A percentile compares a stretch with the other conserved stretches of the same genome.
Evolutionary conservation across 345 rosid genomes (phyloP).

Genomic region (Zanthoxylum bungeanum): DNA sequence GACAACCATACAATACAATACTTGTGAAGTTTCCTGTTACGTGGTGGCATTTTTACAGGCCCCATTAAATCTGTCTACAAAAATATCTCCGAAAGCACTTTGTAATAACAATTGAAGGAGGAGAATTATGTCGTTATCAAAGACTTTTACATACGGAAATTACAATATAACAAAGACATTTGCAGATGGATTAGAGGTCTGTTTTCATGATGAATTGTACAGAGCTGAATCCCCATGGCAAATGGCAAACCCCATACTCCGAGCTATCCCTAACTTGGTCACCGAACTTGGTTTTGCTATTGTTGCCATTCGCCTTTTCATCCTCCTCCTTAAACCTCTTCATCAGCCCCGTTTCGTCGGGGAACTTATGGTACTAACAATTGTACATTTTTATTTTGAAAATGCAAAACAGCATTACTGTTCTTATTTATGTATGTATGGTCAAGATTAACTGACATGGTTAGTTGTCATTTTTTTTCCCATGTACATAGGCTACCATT

Average conservation of each 20-base stretch:
- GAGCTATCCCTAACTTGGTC: slow-evolving; percentile 23
- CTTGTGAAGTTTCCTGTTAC: not conserved
- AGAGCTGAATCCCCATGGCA: slow-evolving; percentile 15
- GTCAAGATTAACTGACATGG: not conserved
- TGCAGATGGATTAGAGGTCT: not conserved
- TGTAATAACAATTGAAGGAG: not conserved
- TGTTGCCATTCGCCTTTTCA: slow-evolving; percentile 12
- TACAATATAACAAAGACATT: not conserved
- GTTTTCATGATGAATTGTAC: not conserved
- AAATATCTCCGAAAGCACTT: not conserved
- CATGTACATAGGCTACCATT: slow-evolving; percentile 2
- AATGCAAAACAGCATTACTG: no score
- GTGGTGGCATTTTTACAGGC: no score
- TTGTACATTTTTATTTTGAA: not conserved
- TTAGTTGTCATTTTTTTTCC: not conserved
- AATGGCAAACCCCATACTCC: slow-evolving; percentile 19
- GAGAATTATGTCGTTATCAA: not conserved
- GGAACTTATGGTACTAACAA: slow-evolving; percentile 30
- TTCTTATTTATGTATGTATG: no score
- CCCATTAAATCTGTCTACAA: not conserved
- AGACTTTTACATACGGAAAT: not conserved
- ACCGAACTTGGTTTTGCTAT: slow-evolving; percentile 16
- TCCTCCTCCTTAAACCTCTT: slow-evolving; percentile 29
- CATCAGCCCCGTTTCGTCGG: slow-evolving; percentile 28
- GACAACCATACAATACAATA: not conserved